These are phyloP conservation scores for Colletotrichum sp. DNA, from an alignment of 2,329 filamentous ascomycete genomes.

Conservation along the genomic window DNA sequence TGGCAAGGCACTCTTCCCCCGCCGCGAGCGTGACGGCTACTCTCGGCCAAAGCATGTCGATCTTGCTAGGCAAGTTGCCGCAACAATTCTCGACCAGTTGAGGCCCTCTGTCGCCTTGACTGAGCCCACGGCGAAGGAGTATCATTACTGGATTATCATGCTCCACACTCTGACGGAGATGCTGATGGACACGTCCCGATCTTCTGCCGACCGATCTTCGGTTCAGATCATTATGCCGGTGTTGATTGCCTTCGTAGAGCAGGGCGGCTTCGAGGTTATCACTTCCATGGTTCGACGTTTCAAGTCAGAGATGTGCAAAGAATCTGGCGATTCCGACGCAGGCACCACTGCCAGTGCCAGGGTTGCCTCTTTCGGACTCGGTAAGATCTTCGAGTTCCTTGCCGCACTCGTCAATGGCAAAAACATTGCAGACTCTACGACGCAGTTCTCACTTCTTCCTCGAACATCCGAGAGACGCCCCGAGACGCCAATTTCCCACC, in stretches of 20 bases:
- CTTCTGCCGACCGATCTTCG: constrained; percentile 52
- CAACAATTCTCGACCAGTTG: constrained; percentile 73
- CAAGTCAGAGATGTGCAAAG: constrained; percentile 56
- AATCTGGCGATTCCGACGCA: constrained; percentile 23
- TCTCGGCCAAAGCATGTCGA: constrained; percentile 57
- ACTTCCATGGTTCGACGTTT: constrained; percentile 77
- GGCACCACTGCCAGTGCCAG: constrained; percentile 15
- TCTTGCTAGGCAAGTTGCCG: constrained; percentile 71
- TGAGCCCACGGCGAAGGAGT: constrained; percentile 64
- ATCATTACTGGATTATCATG: constrained; percentile 83
- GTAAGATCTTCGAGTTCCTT: constrained; percentile 86
- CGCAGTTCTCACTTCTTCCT: constrained; percentile 51
- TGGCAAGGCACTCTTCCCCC: constrained; percentile 80
- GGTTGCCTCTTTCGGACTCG: constrained; percentile 59
- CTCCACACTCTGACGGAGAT: constrained; percentile 80
- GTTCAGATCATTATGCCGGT: constrained; percentile 74
- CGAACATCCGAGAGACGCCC: constrained; percentile 46
- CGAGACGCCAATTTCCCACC: constrained; percentile 57
- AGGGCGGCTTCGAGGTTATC: constrained; percentile 75
- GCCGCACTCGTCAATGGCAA: constrained; percentile 78
- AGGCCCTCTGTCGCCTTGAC: constrained; percentile 47
- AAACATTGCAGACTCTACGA: constrained; percentile 77
- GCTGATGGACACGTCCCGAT: constrained; percentile 67
- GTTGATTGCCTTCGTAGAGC: constrained; percentile 84
- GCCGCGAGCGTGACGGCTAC: constrained; percentile 72